Evolutionary conservation across 805 yeast species (phyloP).

Genomic region (Blastobotrys chiropterorum): DNA sequence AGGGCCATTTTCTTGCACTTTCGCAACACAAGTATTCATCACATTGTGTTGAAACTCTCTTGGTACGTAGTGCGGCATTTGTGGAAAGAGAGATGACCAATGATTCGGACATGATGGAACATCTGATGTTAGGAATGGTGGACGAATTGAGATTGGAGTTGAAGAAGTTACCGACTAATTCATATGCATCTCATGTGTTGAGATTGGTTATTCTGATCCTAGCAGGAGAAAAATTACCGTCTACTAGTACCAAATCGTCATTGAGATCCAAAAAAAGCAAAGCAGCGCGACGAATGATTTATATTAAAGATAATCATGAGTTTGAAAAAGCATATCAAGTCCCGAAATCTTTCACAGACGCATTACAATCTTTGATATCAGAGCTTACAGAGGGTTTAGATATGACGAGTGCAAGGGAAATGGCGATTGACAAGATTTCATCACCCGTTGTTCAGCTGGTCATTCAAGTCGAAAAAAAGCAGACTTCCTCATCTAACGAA

Average conservation of each 20-base stretch:
- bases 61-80: slow-evolving; percentile 67
- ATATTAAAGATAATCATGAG: slow-evolving; percentile 71
- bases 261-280: slow-evolving; percentile 78
- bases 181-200: slow-evolving; percentile 83
- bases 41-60: slow-evolving; percentile 83
- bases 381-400: slow-evolving; percentile 28
- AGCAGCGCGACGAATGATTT: slow-evolving; percentile 87
- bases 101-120: slow-evolving; percentile 51
- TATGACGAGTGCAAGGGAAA: slow-evolving; percentile 54
- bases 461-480: slow-evolving; percentile 76
- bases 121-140: slow-evolving; percentile 55
- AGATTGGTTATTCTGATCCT: slow-evolving; percentile 64
- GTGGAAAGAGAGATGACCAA: slow-evolving; percentile 65
- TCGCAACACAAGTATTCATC: slow-evolving; percentile 88
- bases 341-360: slow-evolving; percentile 61
- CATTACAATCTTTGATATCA: too few species aligned
- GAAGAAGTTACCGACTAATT: slow-evolving; percentile 57
- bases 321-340: slow-evolving; percentile 60
- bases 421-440: slow-evolving; percentile 71
- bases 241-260: slow-evolving; percentile 56
- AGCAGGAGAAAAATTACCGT: slow-evolving; percentile 73
- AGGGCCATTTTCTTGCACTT: slow-evolving; percentile 68
- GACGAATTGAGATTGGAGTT: slow-evolving; percentile 60
- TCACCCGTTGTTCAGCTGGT: slow-evolving; percentile 83
- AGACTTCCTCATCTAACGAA: slow-evolving; percentile 53